A percentile compares a stretch with the other conserved stretches of the same genome.
These are phyloP conservation scores for Cucurbita argyrosperma DNA, from an alignment of 306 rosid genomes.

Conservation along the genomic window DNA sequence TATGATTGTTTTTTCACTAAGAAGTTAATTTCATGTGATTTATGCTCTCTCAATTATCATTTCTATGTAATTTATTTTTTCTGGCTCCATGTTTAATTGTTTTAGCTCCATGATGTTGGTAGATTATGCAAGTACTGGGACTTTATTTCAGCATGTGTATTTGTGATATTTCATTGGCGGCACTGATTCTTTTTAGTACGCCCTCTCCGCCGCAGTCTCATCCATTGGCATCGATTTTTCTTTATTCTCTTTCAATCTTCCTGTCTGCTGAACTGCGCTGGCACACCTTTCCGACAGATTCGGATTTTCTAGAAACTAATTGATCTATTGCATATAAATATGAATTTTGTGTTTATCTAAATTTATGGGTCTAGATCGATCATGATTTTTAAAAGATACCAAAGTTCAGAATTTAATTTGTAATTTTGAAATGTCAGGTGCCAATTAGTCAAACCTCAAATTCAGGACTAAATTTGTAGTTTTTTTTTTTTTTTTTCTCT, in stretches of 20 bases:
- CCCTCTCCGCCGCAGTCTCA: neutral
- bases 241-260: neutral
- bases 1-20: neutral
- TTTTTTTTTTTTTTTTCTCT: no score
- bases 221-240: neutral
- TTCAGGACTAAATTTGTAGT: neutral
- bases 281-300: neutral
- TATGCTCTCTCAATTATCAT: neutral
- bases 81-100: neutral
- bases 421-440: no score
- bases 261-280: neutral
- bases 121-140: neutral
- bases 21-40: neutral
- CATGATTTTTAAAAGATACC: neutral
- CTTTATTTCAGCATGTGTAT: neutral
- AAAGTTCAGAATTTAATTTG: neutral
- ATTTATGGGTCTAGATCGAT: neutral
- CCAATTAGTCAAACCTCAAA: neutral
- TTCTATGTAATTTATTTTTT: neutral
- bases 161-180: neutral
- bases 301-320: neutral
- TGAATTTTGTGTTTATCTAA: neutral
- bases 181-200: neutral
- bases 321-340: neutral
- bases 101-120: neutral